Evolutionary conservation across 2,329 filamentous ascomycete species (phyloP).

Genomic region (Achaetomium macrosporum): DNA sequence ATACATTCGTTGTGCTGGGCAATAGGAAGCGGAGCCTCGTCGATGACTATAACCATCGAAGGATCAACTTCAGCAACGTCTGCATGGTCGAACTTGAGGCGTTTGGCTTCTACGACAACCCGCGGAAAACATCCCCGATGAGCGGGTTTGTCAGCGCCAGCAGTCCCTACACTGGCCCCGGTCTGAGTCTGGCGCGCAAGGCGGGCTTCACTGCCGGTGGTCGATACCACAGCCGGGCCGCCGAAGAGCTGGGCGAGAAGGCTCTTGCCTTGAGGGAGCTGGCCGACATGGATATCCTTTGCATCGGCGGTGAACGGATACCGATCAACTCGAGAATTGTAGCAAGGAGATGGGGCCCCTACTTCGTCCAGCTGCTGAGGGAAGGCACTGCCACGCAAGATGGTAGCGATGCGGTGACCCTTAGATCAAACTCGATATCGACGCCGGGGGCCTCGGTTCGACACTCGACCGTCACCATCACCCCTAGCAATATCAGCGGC

Average conservation of each 20-base stretch:
- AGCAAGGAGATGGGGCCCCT: constrained; percentile 85
- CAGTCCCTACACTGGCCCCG: constrained; percentile 56
- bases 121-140: constrained; percentile 68
- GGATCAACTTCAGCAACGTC: constrained; percentile 95
- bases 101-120: constrained; percentile 96
- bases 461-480: constrained; percentile 82
- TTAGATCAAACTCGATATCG: constrained; percentile 51
- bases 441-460: constrained; percentile 54
- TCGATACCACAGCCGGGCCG: constrained; percentile 66
- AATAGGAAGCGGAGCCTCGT: constrained; percentile 90
- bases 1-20: constrained; percentile 91
- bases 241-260: constrained; percentile 79
- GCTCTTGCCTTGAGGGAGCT: constrained; percentile 77
- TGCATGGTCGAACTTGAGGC: constrained; percentile 97
- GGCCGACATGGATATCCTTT: constrained; percentile 93
- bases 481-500: constrained; percentile 51
- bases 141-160: constrained; percentile 83
- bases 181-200: constrained; percentile 52
- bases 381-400: constrained; percentile 70
- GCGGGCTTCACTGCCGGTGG: constrained; percentile 66
- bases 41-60: constrained; percentile 95
- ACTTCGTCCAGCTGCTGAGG: constrained; percentile 85
- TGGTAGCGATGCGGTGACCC: constrained; percentile 67
- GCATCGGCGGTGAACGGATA: constrained; percentile 83
- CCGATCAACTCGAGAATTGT: constrained; percentile 90